Evolutionary conservation across 2,329 filamentous ascomycete genomes (phyloP).

Genomic region (Sporothrix curviconia): DNA sequence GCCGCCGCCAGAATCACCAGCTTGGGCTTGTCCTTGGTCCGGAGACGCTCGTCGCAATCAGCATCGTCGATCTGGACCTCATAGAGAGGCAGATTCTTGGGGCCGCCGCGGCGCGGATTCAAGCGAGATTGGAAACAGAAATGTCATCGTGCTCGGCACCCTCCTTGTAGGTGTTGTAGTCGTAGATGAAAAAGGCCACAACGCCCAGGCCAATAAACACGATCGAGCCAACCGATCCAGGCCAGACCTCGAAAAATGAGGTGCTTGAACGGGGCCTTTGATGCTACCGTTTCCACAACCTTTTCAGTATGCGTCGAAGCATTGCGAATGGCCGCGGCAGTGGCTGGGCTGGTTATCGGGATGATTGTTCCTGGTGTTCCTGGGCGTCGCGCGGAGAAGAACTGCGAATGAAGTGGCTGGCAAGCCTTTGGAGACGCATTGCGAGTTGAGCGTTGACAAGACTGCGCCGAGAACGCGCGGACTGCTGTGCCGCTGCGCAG

Average conservation of each 20-base stretch:
- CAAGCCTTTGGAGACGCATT: too few relatives aligned
- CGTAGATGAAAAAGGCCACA: slow-evolving; percentile 84
- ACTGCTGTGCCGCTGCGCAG: background rate
- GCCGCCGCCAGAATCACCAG: slow-evolving; percentile 84
- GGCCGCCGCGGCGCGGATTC: slow-evolving; percentile 73
- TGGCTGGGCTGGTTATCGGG: background rate
- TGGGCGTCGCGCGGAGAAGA: slow-evolving; percentile 6
- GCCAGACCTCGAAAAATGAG: slow-evolving; percentile 62
- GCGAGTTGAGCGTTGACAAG: too few relatives aligned
- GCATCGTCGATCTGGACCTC: slow-evolving; percentile 88
- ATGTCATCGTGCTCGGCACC: slow-evolving; percentile 62
- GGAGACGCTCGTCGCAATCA: slow-evolving; percentile 66
- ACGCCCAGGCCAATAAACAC: slow-evolving; percentile 63
- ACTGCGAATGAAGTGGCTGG: background rate
- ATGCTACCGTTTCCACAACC: background rate
- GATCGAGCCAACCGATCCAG: slow-evolving; percentile 67
- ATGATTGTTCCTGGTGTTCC: background rate
- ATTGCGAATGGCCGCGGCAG: background rate
- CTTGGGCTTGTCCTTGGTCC: slow-evolving; percentile 79
- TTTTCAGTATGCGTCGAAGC: slow-evolving; percentile 13
- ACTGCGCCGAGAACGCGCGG: slow-evolving; percentile 8
- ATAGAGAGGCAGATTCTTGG: slow-evolving; percentile 90
- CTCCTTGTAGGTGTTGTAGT: slow-evolving; percentile 83
- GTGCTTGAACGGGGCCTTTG: slow-evolving; percentile 36
- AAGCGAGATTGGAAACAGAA: slow-evolving; percentile 79